These are phyloP conservation scores for Amanita rimosa DNA, from an alignment of 768 basidiomycete genomes.

Conservation along the genomic window DNA sequence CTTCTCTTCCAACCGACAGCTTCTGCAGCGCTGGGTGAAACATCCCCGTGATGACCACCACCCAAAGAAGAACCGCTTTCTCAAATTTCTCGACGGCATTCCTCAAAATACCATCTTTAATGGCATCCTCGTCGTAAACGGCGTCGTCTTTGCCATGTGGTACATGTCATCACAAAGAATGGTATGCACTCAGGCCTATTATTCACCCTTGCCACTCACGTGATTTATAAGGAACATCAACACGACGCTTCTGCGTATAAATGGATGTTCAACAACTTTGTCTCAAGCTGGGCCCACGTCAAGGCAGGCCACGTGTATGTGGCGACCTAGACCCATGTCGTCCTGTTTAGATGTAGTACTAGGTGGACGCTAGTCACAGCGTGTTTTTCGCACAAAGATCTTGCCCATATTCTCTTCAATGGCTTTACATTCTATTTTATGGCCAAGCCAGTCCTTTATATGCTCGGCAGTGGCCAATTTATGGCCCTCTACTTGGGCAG, in stretches of 20 bases:
- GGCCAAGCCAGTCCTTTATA: conserved; percentile 47
- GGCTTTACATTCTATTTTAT: conserved; percentile 73
- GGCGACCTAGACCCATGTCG: neutral
- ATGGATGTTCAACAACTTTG: conserved; percentile 58
- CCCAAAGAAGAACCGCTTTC: conserved; percentile 9
- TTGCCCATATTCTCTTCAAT: conserved; percentile 62
- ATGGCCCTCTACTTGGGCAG: conserved; percentile 66
- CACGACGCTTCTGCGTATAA: conserved; percentile 24
- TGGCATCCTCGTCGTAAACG: conserved; percentile 55
- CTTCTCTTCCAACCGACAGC: neutral
- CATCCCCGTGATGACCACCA: neutral
- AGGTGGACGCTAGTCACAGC: conserved; percentile 72
- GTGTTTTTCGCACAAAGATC: conserved; percentile 56
- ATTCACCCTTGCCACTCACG: conserved; percentile 12
- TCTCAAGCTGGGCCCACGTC: conserved; percentile 48
- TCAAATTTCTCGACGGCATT: conserved; percentile 38
- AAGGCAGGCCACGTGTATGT: conserved; percentile 54
- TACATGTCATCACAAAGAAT: conserved; percentile 28
- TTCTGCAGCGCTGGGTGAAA: conserved; percentile 5
- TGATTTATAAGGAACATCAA: conserved; percentile 18
- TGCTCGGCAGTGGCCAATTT: conserved; percentile 60
- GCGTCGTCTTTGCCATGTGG: conserved; percentile 51
- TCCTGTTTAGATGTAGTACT: conserved; percentile 2
- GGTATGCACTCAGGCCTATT: conserved; percentile 12
- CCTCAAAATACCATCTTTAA: conserved; percentile 45